Evolutionary conservation across 352 stramenopile species (phyloP).

Genomic region (Phytophthora gonapodyides): DNA sequence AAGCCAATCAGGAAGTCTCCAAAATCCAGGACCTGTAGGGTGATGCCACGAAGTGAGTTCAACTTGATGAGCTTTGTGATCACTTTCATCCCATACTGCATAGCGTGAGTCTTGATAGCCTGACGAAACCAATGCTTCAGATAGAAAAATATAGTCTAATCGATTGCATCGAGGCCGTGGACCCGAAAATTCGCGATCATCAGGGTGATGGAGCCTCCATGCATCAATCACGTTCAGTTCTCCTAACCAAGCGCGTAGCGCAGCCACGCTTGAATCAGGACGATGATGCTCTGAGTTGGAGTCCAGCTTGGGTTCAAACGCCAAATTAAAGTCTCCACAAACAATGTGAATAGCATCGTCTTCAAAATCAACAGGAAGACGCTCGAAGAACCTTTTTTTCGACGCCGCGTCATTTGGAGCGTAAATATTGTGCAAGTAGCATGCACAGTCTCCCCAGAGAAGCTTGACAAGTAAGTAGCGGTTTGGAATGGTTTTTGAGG

Average conservation of each 20-base stretch:
- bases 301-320: not conserved
- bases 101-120: constrained; percentile 12
- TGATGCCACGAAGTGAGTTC: constrained; percentile 18
- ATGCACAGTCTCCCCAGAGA: not conserved
- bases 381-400: not conserved
- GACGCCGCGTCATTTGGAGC: constrained; percentile 6
- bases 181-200: not conserved
- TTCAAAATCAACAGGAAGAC: constrained; percentile 8
- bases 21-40: constrained; percentile 8
- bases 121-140: not conserved
- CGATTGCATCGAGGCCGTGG: constrained; percentile 2
- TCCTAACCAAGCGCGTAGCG: not conserved
- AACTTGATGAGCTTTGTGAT: constrained; percentile 14
- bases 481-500: not conserved
- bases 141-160: constrained; percentile 16
- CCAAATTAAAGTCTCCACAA: constrained; percentile 21
- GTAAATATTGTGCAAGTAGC: constrained; percentile 16
- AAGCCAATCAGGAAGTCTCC: constrained; percentile 13
- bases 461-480: too few relatives aligned
- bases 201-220: constrained; percentile 15
- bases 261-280: not conserved
- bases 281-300: not conserved
- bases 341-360: constrained; percentile 11
- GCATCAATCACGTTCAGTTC: constrained; percentile 5
- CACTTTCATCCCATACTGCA: constrained; percentile 6